A percentile compares a stretch with the other conserved stretches of the same genome.
These are phyloP conservation scores for Auriscalpium microsporum DNA, from an alignment of 768 basidiomycete genomes.

Conservation along the genomic window DNA sequence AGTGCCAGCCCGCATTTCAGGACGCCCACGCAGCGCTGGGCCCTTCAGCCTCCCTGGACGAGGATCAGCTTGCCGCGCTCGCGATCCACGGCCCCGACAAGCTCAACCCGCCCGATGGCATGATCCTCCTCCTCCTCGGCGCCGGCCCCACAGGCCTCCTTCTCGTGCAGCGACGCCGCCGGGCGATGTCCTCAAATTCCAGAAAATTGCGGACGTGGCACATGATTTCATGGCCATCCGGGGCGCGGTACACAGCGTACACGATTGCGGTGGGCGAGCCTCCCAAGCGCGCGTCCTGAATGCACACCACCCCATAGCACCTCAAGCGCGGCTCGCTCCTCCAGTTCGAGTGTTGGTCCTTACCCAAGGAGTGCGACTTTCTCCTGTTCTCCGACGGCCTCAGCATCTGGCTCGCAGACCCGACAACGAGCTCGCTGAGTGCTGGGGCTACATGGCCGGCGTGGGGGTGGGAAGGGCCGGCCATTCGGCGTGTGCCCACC, in stretches of 20 bases:
- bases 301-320: slow-evolving; percentile 52
- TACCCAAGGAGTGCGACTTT: slow-evolving; percentile 55
- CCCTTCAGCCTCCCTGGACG: too few relatives aligned
- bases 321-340: slow-evolving; percentile 58
- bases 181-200: too few relatives aligned
- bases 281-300: background rate
- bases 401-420: slow-evolving; percentile 56
- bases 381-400: slow-evolving; percentile 78
- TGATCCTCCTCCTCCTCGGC: slow-evolving; percentile 33
- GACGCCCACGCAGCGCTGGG: too few relatives aligned
- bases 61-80: too few relatives aligned
- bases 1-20: too few relatives aligned
- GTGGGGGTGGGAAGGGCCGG: background rate
- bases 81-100: slow-evolving; percentile 39
- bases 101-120: slow-evolving; percentile 31
- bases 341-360: slow-evolving; percentile 44
- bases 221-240: too few relatives aligned
- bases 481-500: slow-evolving; percentile 16
- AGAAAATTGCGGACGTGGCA: too few relatives aligned
- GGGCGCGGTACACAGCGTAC: too few relatives aligned
- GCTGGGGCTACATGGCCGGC: slow-evolving; percentile 14
- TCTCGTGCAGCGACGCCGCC: background rate
- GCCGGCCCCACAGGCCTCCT: slow-evolving; percentile 17
- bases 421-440: slow-evolving; percentile 12
- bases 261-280: too few relatives aligned